These are phyloP conservation scores for Domatiomyces globalis DNA, from an alignment of 2,329 filamentous ascomycete species.

Conservation along the genomic window DNA sequence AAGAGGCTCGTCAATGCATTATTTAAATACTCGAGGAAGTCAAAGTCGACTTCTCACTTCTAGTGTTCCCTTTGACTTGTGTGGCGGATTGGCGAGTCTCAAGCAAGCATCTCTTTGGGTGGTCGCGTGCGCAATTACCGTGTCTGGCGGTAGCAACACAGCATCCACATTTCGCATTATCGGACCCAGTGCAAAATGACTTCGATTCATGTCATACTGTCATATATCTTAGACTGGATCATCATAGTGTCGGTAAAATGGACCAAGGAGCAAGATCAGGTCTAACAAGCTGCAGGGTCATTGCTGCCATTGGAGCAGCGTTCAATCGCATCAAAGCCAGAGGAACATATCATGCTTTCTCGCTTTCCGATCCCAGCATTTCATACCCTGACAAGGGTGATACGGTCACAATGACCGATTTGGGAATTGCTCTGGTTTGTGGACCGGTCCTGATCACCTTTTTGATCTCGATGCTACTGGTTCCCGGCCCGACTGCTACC, in stretches of 20 bases:
- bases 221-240: slow-evolving; percentile 63
- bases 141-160: neutral
- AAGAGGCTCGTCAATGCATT: too few species aligned
- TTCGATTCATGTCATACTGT: slow-evolving; percentile 43
- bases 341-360: slow-evolving; percentile 35
- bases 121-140: slow-evolving; percentile 15
- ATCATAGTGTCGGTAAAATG: slow-evolving; percentile 39
- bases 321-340: slow-evolving; percentile 45
- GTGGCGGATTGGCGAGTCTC: neutral
- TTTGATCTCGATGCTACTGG: slow-evolving; percentile 48
- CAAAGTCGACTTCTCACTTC: too few species aligned
- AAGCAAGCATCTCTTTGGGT: neutral
- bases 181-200: slow-evolving; percentile 14
- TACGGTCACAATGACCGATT: slow-evolving; percentile 53
- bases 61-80: neutral
- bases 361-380: slow-evolving; percentile 59
- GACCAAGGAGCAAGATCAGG: neutral
- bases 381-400: slow-evolving; percentile 63
- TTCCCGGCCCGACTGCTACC: slow-evolving; percentile 57
- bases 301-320: slow-evolving; percentile 44
- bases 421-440: slow-evolving; percentile 49
- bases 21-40: too few species aligned
- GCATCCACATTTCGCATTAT: slow-evolving; percentile 9
- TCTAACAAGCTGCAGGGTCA: slow-evolving; percentile 28
- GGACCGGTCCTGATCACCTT: slow-evolving; percentile 55